Evolutionary conservation across 2,329 filamentous ascomycete genomes (phyloP).

Genomic region (Chaetomium olivaceum): DNA sequence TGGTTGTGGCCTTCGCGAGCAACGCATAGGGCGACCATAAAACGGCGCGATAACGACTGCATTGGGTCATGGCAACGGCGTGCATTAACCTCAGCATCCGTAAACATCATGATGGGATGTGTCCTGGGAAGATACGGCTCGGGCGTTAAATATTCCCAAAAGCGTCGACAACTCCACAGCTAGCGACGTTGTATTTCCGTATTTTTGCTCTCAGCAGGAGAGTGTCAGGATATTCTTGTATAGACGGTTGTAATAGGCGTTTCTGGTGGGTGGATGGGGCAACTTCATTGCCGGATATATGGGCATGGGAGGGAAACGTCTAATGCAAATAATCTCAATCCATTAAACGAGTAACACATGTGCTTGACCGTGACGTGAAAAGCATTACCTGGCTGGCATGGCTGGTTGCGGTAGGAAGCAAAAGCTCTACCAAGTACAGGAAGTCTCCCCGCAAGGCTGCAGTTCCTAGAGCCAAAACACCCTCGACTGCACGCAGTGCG

Average conservation of each 20-base stretch:
- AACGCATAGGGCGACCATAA: neutral
- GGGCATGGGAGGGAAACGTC: neutral
- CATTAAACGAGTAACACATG: neutral
- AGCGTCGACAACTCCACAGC: constrained; percentile 2
- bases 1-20: neutral
- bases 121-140: neutral
- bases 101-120: neutral
- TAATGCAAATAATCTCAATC: neutral
- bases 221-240: constrained; percentile 15
- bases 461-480: neutral
- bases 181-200: neutral
- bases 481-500: too few species aligned
- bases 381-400: neutral
- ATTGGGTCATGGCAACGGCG: constrained; percentile 16
- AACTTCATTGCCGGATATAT: neutral
- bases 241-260: constrained; percentile 7
- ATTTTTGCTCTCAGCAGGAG: neutral
- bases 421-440: neutral
- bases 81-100: constrained; percentile 1
- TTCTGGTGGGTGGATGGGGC: neutral
- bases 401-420: too few species aligned
- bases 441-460: too few species aligned
- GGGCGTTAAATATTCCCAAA: constrained; percentile 20
- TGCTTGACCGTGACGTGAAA: neutral
- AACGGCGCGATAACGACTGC: constrained; percentile 15